Conservation (phyloP, 495 filamentous ascomycete genomes). For the Chaetomium tenue region DNA sequence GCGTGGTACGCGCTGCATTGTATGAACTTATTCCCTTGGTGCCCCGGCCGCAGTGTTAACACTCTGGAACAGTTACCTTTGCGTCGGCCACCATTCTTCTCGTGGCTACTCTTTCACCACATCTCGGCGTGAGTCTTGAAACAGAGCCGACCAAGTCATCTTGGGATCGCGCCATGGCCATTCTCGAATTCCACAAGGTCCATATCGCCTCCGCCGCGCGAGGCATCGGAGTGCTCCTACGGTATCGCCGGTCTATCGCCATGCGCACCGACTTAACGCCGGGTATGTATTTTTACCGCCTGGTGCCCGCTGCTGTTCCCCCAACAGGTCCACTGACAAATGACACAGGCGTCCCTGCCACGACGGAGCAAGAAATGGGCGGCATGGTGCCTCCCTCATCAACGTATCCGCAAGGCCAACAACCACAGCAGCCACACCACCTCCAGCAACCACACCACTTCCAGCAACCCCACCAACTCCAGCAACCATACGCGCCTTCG, state of each 20-base stretch:
- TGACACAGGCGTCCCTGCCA: not conserved
- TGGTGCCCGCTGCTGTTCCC: not conserved
- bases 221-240: constrained; percentile 18
- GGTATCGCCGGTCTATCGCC: constrained; percentile 14
- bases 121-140: constrained; percentile 19
- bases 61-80: constrained; percentile 20
- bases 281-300: not conserved
- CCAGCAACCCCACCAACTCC: not conserved
- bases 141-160: constrained; percentile 19
- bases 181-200: constrained; percentile 20
- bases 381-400: not conserved
- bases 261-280: not conserved
- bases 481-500: not conserved
- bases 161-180: constrained; percentile 25
- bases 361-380: not conserved
- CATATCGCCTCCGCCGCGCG: constrained; percentile 20
- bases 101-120: constrained; percentile 20
- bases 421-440: not conserved
- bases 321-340: not conserved
- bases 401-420: not conserved
- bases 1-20: constrained; percentile 26
- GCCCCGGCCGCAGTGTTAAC: not conserved
- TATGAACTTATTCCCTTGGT: constrained; percentile 7
- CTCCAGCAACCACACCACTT: not conserved
- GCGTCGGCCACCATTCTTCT: constrained; percentile 22